Evolutionary conservation across 768 basidiomycete genomes (phyloP).

Genomic region (Auricularia heimuer): DNA sequence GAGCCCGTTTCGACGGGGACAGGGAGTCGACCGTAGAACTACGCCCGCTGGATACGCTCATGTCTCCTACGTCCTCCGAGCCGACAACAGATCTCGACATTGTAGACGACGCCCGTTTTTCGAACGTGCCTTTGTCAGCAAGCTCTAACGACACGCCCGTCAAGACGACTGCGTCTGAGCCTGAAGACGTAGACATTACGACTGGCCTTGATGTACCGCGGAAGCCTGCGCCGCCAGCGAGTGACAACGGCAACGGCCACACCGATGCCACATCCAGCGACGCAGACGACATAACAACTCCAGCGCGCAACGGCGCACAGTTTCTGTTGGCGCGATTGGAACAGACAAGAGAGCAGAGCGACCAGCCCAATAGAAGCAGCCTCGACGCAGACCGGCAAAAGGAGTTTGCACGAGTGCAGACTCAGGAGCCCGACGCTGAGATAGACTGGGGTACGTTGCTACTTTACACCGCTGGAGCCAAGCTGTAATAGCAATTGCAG

Average conservation of each 20-base stretch:
- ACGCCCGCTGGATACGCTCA: not conserved
- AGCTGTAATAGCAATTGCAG: constrained; percentile 28
- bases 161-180: constrained; percentile 18
- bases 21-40: not conserved
- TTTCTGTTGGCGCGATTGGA: constrained; percentile 49
- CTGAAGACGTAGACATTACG: constrained; percentile 22
- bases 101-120: constrained; percentile 37
- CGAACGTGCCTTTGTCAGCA: constrained; percentile 34
- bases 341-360: constrained; percentile 30
- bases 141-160: not conserved
- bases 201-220: constrained; percentile 18
- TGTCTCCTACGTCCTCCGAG: not conserved
- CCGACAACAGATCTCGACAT: not conserved
- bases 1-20: not conserved
- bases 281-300: constrained; percentile 11
- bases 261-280: constrained; percentile 15
- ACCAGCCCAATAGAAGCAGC: constrained; percentile 34
- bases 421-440: constrained; percentile 30
- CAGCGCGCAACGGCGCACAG: constrained; percentile 8
- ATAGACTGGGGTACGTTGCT: constrained; percentile 68
- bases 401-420: constrained; percentile 61
- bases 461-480: constrained; percentile 5
- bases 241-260: constrained; percentile 14
- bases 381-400: constrained; percentile 65
- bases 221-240: constrained; percentile 21